phyloP scores from a whole-genome alignment of 345 rosid species.

The Salix udensis region DNA sequence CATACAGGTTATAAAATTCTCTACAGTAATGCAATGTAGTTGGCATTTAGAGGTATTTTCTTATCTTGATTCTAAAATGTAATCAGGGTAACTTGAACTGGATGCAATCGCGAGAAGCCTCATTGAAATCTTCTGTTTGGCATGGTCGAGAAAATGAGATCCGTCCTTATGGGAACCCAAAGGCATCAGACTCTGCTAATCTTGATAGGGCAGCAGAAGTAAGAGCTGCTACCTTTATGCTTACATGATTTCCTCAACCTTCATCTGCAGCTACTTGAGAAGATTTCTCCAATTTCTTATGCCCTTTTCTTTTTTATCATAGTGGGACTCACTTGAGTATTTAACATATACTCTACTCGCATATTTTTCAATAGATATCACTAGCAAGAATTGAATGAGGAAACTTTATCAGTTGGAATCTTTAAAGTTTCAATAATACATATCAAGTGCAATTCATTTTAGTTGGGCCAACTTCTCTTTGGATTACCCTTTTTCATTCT shows the following conservation, averaged over 20 bases:
- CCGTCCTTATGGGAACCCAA: conserved; percentile 90
- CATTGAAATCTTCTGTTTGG: conserved; percentile 92
- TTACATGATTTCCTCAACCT: background rate
- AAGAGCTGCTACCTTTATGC: conserved; percentile 25
- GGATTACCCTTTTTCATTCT: background rate
- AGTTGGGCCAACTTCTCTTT: background rate
- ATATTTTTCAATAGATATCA: background rate
- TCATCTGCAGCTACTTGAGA: background rate
- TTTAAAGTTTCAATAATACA: background rate
- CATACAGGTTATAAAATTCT: conserved; percentile 57
- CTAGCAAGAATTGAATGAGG: background rate
- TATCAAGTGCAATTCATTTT: background rate
- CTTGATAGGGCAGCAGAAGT: conserved; percentile 98
- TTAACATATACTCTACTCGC: background rate
- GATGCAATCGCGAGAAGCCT: conserved; percentile 98
- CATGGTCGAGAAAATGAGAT: conserved; percentile 91
- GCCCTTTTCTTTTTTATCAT: background rate
- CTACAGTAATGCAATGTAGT: background rate
- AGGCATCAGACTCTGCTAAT: conserved; percentile 95
- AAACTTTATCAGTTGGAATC: background rate
- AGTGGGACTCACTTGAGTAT: background rate
- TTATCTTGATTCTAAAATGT: conserved; percentile 5
- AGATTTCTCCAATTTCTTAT: background rate
- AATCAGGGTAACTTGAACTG: conserved; percentile 94
- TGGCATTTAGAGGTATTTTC: conserved; percentile 8